phyloP scores from a whole-genome alignment of 768 basidiomycete genomes.

The Psilocybe azurescens region DNA sequence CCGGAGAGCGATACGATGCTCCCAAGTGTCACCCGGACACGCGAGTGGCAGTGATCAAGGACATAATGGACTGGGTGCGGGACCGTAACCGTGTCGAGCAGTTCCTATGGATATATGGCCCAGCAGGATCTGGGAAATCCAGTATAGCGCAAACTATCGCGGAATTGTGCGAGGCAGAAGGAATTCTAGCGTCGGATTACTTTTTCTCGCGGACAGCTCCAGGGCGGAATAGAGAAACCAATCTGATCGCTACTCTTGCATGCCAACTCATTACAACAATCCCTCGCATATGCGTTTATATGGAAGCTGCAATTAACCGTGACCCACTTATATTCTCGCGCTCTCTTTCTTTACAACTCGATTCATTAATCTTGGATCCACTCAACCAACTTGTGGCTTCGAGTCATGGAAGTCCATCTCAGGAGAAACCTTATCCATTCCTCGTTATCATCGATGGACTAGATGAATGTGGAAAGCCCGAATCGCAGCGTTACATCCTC shows the following conservation, averaged over 20 bases:
- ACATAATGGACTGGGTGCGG: conserved; percentile 5
- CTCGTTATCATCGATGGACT: conserved; percentile 1
- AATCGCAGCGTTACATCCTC: neutral
- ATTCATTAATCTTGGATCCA: neutral
- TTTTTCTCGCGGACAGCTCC: conserved; percentile 10
- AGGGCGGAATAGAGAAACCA: neutral
- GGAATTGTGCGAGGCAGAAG: conserved; percentile 1
- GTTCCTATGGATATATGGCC: conserved; percentile 14
- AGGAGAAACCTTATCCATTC: too few relatives aligned
- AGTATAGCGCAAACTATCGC: conserved; percentile 13
- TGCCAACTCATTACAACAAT: conserved; percentile 5
- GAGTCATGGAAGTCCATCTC: too few relatives aligned
- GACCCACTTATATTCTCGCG: conserved; percentile 9
- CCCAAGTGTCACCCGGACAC: conserved; percentile 15
- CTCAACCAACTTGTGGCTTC: neutral
- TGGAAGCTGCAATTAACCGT: neutral
- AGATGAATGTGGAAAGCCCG: neutral
- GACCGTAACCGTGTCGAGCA: neutral
- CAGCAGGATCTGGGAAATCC: conserved; percentile 17
- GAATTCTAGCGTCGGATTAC: neutral
- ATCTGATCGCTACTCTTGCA: conserved; percentile 12
- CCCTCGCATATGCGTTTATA: neutral
- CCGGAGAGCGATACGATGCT: conserved; percentile 10
- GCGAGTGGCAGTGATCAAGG: neutral
- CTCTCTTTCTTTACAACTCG: neutral